Evolutionary conservation across 1,139 yeast species (phyloP), one percentile per base, ranked within the genome.

Genomic region (Scheffersomyces cryptocercus): DNA sequence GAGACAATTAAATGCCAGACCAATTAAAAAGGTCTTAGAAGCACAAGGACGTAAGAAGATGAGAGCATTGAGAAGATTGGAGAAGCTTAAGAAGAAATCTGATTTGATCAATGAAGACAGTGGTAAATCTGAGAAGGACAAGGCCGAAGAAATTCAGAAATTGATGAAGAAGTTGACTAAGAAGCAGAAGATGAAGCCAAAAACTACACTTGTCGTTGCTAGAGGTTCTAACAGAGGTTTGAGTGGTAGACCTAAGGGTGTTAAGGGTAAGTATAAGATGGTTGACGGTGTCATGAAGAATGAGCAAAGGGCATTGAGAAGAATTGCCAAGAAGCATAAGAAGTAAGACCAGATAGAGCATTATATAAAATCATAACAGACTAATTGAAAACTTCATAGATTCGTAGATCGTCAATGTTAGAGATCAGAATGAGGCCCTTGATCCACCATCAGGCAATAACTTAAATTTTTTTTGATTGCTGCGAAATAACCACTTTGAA

Each of bases 201-300:
- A 85, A 76, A 88, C 89, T 33, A 88, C 96, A 0, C 79, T 89
- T 52, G 96, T 93, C 49, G 91, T 84, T 53, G 98, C 99, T n/a
- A 73, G 75, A 45, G 98, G 98, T 56, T 66, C 75, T 38, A 91
- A 91, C 66, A 85, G 75, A 64, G 96, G 97, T 49, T 71, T 91
- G 41, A 77, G 89, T 55, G 99, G 99, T 45, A 86, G 99, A 71
- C 99, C 99, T 30, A 86, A 83, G 70, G 99, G 99, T 62, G 82
- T 93, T 55, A 89, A 85, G 69, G 99, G 99, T 71, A 90, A 89
- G 64, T 93, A 93, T 75, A 93, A 89, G 85, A 93, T 95, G 99
- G 98, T 93, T 56, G 99, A 93, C 69, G 98, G 98, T 75, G 88
- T 85, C 15, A 75, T 90, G 86, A 93, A 95, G 88, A 93, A 93